A percentile compares a stretch with the other conserved stretches of the same genome.
These are phyloP conservation scores for Apium graveolens DNA, from an alignment of 129 eudicot species.

Conservation along the genomic window DNA sequence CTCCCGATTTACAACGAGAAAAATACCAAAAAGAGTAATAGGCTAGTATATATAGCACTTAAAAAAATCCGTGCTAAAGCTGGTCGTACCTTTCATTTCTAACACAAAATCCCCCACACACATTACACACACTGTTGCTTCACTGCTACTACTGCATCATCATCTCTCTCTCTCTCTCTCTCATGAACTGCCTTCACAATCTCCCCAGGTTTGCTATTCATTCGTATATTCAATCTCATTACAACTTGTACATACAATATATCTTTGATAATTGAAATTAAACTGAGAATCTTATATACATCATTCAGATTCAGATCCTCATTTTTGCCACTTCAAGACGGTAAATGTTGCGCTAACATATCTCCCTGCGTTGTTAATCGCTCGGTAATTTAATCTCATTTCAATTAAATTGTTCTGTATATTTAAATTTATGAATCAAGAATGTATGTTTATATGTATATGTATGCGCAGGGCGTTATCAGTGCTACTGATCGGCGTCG, in stretches of 20 bases:
- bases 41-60: too few species aligned
- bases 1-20: too few species aligned
- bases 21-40: too few species aligned
- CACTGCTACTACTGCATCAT: constrained; percentile 3
- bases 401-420: neutral
- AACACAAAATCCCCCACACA: neutral
- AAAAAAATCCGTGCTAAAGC: neutral
- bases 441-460: neutral
- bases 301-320: constrained; percentile 35
- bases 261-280: neutral
- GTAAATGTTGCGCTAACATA: constrained; percentile 28
- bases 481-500: constrained; percentile 28
- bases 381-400: constrained; percentile 23
- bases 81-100: neutral
- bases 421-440: neutral
- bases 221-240: neutral
- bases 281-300: neutral
- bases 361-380: constrained; percentile 26
- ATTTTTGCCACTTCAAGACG: constrained; percentile 42
- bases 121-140: neutral
- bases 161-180: constrained; percentile 9
- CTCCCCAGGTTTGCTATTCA: constrained; percentile 43
- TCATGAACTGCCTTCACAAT: constrained; percentile 71
- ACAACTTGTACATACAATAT: neutral
- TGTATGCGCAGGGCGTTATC: constrained; percentile 34